These are phyloP conservation scores for Calonectria pauciramosa DNA, from an alignment of 2,329 filamentous ascomycete species.

Conservation along the genomic window DNA sequence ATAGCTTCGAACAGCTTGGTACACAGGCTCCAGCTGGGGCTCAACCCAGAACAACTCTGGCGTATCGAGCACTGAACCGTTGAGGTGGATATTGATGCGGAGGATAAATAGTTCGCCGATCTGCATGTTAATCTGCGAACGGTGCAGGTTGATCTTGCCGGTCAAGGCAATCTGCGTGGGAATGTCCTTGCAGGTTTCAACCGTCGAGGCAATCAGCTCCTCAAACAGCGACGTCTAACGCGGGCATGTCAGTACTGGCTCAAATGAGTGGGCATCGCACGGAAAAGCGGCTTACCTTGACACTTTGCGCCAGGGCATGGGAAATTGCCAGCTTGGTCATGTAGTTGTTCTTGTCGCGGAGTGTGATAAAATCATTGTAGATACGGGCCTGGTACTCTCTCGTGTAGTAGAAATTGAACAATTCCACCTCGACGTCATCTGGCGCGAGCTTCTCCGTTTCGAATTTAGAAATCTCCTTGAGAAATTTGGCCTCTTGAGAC, in stretches of 20 bases:
- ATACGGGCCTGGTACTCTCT: conserved; percentile 97
- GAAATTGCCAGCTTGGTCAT: conserved; percentile 99
- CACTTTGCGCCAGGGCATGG: conserved; percentile 93
- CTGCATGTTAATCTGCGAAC: conserved; percentile 98
- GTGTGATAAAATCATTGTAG: conserved; percentile 98
- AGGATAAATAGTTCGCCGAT: conserved; percentile 98
- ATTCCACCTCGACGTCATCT: conserved; percentile 94
- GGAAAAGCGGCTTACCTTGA: conserved; percentile 73
- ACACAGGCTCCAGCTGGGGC: conserved; percentile 95
- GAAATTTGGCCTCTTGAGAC: conserved; percentile 88
- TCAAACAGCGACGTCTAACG: conserved; percentile 91
- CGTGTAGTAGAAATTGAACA: conserved; percentile 99
- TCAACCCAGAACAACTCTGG: conserved; percentile 99
- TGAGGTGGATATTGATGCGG: conserved; percentile 97
- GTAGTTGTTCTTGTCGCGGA: conserved; percentile 94
- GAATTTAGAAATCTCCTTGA: conserved; percentile 95
- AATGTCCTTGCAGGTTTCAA: conserved; percentile 92
- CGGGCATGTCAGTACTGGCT: conserved; percentile 32
- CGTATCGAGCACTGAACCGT: conserved; percentile 95
- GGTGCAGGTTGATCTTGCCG: conserved; percentile 89
- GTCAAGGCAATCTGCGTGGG: conserved; percentile 93
- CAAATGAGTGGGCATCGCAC: neutral
- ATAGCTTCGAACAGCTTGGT: conserved; percentile 94
- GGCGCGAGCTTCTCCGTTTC: conserved; percentile 89
- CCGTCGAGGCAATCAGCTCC: conserved; percentile 93